Base-by-base conservation (phyloP, 805 yeast species). In the Kuraishia floccosa region DNA sequence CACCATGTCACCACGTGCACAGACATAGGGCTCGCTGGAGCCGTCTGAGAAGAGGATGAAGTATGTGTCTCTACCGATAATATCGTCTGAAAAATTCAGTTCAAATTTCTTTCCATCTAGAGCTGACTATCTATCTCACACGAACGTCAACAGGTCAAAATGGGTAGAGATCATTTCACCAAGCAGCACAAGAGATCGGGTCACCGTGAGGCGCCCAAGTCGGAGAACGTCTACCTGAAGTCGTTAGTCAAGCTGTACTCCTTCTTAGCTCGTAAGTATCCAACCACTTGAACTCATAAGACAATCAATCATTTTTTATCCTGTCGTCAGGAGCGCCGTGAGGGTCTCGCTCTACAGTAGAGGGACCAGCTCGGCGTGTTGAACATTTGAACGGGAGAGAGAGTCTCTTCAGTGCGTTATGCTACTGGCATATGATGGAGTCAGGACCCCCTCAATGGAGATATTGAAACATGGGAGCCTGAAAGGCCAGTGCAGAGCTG, bases 151-250 rank as follows among this genome's bases (percentile, higher is more conserved):
- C 33, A 39, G 30, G 20, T 35, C 47, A 67, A 54, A 58, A 87
- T 87, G 97, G 97, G 96, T 79, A 84, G 79, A 72, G 97, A 91
- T 75, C 94, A 84, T 75, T 74, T 80, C 69, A 64, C 76, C 65
- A 91, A 89, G 71, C 96, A 85, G 72, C 99, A 91, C 80, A 76
- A 73, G 62, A 84, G 86, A 72, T 70, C 79, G 52, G 79, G 94
- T 69, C 94, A 85, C 85, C 86, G 99, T 74, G 71, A 80, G 63
- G 96, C 96, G 69, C 99, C 98, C 73, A 85, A 85, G 77, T 89
- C 97, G 50, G 95, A 91, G 73, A 91, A 91, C 65, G 96, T 87
- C 72, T 91, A 91, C 96, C 76, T 91, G 72, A 82, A 81, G 71
- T 71, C 91, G 63, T 81, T 91, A 70, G 97, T 89, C 67, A 89